phyloP scores from a whole-genome alignment of 179 eudicot genomes.

The Gypsophila paniculata region DNA sequence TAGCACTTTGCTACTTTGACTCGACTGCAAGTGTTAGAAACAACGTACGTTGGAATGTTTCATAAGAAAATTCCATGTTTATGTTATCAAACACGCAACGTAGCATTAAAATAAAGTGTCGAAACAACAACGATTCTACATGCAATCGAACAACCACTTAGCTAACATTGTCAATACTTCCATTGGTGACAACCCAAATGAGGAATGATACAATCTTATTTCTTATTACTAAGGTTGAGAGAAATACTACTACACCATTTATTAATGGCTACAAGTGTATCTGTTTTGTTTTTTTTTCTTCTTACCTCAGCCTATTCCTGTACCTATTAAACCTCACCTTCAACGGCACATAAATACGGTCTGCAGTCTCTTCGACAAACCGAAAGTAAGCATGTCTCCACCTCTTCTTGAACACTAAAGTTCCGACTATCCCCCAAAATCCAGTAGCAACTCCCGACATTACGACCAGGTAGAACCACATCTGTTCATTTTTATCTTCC shows the following conservation, averaged over 20 bases:
- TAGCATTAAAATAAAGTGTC: too few relatives aligned
- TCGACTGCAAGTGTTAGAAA: too few relatives aligned
- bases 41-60: too few relatives aligned
- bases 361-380: constrained; percentile 1
- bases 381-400: constrained; percentile 15
- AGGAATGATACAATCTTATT: too few relatives aligned
- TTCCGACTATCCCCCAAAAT: not conserved
- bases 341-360: not conserved
- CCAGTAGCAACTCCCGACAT: constrained; percentile 3
- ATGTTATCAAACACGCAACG: too few relatives aligned
- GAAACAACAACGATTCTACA: too few relatives aligned
- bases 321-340: not conserved
- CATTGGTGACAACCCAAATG: too few relatives aligned
- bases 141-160: too few relatives aligned
- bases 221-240: too few relatives aligned
- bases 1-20: not conserved
- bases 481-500: not conserved
- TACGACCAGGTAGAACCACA: not conserved
- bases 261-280: not conserved
- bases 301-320: not conserved
- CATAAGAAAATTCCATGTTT: too few relatives aligned
- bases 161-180: too few relatives aligned
- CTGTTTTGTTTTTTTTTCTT: not conserved
- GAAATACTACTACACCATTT: too few relatives aligned
- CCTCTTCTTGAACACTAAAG: constrained; percentile 4